phyloP scores from a whole-genome alignment of 371 early-diverging fungal genomes.

The Mortierella sp. region DNA sequence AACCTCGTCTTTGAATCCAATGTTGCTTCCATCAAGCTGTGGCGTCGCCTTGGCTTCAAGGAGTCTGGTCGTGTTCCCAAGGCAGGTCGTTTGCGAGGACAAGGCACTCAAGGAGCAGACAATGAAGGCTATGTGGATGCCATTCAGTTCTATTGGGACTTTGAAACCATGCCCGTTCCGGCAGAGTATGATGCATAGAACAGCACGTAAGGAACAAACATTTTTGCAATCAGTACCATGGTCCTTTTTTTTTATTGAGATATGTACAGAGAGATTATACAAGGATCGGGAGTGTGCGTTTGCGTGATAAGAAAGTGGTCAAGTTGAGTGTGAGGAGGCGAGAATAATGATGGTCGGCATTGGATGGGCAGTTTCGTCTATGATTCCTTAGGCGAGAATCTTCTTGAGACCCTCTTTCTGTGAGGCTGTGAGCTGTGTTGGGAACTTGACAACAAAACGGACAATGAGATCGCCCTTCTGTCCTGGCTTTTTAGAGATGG shows the following conservation, averaged over 20 bases:
- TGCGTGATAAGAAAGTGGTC: background rate
- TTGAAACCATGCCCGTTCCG: constrained; percentile 55
- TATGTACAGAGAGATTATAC: background rate
- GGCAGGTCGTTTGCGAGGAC: constrained; percentile 63
- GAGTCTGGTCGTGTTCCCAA: constrained; percentile 76
- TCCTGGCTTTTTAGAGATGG: constrained; percentile 85
- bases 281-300: background rate
- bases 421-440: constrained; percentile 68
- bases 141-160: constrained; percentile 79
- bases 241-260: too few species aligned
- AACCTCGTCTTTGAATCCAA: constrained; percentile 84
- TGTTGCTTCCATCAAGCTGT: constrained; percentile 70
- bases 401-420: constrained; percentile 78
- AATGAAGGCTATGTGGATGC: constrained; percentile 73
- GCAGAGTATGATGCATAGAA: constrained; percentile 33
- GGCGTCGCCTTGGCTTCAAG: constrained; percentile 74
- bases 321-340: background rate
- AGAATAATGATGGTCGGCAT: background rate
- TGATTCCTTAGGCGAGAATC: constrained; percentile 52
- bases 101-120: constrained; percentile 15
- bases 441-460: constrained; percentile 84
- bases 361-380: background rate
- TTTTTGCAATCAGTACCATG: too few species aligned
- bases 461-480: constrained; percentile 89
- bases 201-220: too few species aligned